These are phyloP conservation scores for Zygotorulaspora chibaensis DNA, from an alignment of 805 yeast species.

Conservation along the genomic window DNA sequence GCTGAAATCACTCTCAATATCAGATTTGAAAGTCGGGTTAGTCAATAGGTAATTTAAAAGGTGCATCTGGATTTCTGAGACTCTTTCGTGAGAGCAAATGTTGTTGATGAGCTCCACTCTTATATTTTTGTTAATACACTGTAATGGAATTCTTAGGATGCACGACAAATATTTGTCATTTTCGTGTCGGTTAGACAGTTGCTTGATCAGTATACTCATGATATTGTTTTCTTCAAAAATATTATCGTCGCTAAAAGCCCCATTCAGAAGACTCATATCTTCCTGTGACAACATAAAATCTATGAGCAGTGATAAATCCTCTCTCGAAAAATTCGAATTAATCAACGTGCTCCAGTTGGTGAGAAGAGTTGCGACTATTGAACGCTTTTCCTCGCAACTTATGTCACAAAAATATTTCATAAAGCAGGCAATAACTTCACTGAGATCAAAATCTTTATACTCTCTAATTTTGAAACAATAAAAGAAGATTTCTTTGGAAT, in stretches of 20 bases:
- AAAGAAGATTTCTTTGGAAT: constrained; percentile 28
- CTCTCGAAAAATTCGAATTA: constrained; percentile 34
- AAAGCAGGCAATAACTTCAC: constrained; percentile 21
- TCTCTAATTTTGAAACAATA: constrained; percentile 50
- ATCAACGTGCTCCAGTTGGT: constrained; percentile 54
- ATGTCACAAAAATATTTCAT: constrained; percentile 22
- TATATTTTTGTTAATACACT: constrained; percentile 41
- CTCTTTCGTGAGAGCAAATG: constrained; percentile 7
- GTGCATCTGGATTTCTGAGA: constrained; percentile 8
- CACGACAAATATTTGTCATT: constrained; percentile 3
- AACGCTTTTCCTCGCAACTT: constrained; percentile 2
- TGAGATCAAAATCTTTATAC: constrained; percentile 34
- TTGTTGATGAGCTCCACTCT: constrained; percentile 30
- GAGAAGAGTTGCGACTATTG: constrained; percentile 32
- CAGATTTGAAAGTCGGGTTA: constrained; percentile 52
- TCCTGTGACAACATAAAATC: constrained; percentile 27
- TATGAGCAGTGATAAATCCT: constrained; percentile 33
- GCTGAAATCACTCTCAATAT: constrained; percentile 39
- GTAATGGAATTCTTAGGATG: constrained; percentile 43
- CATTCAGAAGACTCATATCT: constrained; percentile 16
- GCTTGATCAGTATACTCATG: constrained; percentile 29
- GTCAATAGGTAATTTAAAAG: constrained; percentile 41
- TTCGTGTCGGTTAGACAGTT: constrained; percentile 15
- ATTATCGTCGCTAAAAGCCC: constrained; percentile 36
- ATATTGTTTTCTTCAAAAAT: constrained; percentile 48